Evolutionary conservation across 495 filamentous ascomycete species (phyloP), one percentile per base, ranked within the genome.

Genomic region (Cenococcum geophilum): DNA sequence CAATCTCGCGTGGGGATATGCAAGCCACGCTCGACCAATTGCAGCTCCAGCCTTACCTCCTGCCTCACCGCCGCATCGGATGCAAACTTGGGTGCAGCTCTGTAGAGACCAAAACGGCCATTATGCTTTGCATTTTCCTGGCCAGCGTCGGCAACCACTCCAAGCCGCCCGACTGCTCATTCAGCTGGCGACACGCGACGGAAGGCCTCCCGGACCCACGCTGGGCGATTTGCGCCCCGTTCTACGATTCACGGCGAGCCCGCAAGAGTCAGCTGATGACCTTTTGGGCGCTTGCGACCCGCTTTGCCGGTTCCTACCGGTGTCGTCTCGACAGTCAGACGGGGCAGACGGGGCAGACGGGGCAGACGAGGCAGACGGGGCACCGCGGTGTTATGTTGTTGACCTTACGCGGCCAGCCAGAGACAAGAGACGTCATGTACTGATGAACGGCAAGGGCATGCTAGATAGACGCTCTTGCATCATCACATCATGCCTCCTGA

Each of bases 1-100:
- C 55, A 42, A 68, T 68, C 66, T 68, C 66, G 62, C 66, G 66
- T 68, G 66, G 66, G 50, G 65, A 58, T 52, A 55, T 68, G 66
- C 66, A 68, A 62, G 61, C 65, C 58, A 62, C 57, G 37, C 62
- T 62, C 21, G 57, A 55, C 66, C 62, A 64, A 64, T 68, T 53
- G 62, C 49, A 53, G 61, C 52, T 22, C 45, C 65, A 68, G 65
- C 65, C 65, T 65, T 68, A 65, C 18, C 21, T 52, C 49, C 34
- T 32, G 27, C 60, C 45, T 60, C 65, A 68, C 65, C 65, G 65
- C 65, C 40, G 40, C 40, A 45, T 18, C 40, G 40, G 14, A 14
- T 45, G 40, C 40, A 45, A 45, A 10, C 11, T 2, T 22, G 22
- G 45, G n/a, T 22, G n/a, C 16, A 18, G 22, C 45, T 18, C 45